phyloP scores from a whole-genome alignment of 331 rosid species.

The Phaseolus coccineus region DNA sequence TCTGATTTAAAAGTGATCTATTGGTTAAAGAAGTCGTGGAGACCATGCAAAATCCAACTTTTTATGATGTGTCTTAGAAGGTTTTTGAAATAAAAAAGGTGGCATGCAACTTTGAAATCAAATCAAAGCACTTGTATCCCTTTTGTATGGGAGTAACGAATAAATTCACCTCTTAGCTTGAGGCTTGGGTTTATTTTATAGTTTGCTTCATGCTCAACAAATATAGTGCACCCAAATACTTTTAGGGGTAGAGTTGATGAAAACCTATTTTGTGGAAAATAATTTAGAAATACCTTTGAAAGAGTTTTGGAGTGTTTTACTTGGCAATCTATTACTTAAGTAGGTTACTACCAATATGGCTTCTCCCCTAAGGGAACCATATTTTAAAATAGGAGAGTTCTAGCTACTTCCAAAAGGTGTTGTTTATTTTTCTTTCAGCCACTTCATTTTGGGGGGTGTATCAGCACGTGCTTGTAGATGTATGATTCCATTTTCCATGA shows the following conservation, averaged over 20 bases:
- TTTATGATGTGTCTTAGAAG: too few species aligned
- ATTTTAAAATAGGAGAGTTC: background rate
- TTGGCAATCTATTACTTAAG: background rate
- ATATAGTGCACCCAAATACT: background rate
- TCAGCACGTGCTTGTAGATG: too few species aligned
- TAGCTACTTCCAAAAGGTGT: background rate
- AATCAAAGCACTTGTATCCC: conserved; percentile 3
- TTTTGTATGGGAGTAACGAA: background rate
- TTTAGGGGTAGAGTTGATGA: background rate
- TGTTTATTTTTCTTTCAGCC: background rate
- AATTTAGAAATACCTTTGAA: background rate
- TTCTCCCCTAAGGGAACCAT: background rate
- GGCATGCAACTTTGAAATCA: background rate
- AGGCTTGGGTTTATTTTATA: background rate
- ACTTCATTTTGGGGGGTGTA: background rate
- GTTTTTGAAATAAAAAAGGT: background rate
- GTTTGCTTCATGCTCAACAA: background rate
- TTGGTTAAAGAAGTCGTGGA: background rate
- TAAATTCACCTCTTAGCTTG: background rate
- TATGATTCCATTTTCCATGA: too few species aligned
- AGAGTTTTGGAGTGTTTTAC: background rate
- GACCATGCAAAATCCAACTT: background rate
- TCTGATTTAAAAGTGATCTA: background rate
- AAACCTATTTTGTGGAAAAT: background rate
- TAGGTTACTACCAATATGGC: background rate